These are phyloP conservation scores for Pleurotus platypus DNA, from an alignment of 768 basidiomycete genomes.

Conservation along the genomic window DNA sequence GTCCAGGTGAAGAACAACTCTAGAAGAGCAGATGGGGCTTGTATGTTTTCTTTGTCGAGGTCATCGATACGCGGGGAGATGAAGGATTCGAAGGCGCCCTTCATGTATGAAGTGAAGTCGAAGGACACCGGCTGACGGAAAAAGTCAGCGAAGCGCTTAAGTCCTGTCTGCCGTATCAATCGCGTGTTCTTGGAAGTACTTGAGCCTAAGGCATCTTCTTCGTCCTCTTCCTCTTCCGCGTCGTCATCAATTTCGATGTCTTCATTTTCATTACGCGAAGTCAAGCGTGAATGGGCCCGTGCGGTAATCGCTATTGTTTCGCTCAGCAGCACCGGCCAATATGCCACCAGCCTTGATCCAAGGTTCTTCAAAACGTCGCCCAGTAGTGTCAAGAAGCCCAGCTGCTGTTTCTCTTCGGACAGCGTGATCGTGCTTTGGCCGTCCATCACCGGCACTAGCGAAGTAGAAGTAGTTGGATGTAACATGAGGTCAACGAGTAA, in stretches of 20 bases:
- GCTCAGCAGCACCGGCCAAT: conserved; percentile 77
- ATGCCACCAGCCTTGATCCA: conserved; percentile 61
- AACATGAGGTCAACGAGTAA: conserved; percentile 88
- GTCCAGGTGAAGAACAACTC: conserved; percentile 86
- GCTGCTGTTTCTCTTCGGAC: conserved; percentile 61
- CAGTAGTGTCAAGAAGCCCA: conserved; percentile 82
- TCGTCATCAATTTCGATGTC: conserved; percentile 31
- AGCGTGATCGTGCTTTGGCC: conserved; percentile 23
- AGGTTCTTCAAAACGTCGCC: conserved; percentile 82
- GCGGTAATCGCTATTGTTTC: conserved; percentile 64
- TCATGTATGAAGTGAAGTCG: conserved; percentile 72
- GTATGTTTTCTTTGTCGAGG: conserved; percentile 84
- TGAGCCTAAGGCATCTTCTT: conserved; percentile 25
- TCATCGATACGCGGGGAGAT: conserved; percentile 78
- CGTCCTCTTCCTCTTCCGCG: conserved; percentile 32
- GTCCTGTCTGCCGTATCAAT: conserved; percentile 73
- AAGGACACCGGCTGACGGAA: conserved; percentile 73
- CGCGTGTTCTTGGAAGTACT: conserved; percentile 40
- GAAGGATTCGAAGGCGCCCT: conserved; percentile 60
- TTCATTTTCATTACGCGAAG: conserved; percentile 28
- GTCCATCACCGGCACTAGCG: conserved; percentile 15
- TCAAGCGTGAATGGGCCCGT: conserved; percentile 60
- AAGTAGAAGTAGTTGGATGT: conserved; percentile 50
- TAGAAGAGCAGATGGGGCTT: conserved; percentile 84
- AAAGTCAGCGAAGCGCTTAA: conserved; percentile 87